Evolutionary conservation across 192 early-diverging fungal genomes (phyloP), one percentile per base, ranked within the genome.

Genomic region (Coemansia sp.): DNA sequence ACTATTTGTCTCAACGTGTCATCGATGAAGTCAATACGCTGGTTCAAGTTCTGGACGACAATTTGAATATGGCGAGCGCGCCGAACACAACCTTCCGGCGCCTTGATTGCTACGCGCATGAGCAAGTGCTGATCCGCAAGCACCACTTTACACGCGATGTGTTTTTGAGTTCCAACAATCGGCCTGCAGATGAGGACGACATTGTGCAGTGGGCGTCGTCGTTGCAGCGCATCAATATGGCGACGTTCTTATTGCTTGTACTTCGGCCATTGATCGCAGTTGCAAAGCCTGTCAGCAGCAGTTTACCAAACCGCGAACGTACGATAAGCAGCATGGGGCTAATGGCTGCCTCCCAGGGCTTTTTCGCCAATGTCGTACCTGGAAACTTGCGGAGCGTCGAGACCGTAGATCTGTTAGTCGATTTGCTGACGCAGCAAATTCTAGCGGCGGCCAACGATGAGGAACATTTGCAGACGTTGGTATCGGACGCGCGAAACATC

Each of bases 341-440:
- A 16, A 62, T 34, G 21, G 46, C 21, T 4, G 79, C 79, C 0
- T 56, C 68, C 1, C 27, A 33, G 11, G 67, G 56, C 17, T 63
- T 82, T 39, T 82, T 82, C 41, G 56, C 50, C 19, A 66, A 74
- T 35, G 59, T 82, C 36, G 79, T 77, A 17, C 74, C 79, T 3
- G 39, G 19, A 27, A 77, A 62, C 54, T 50, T 54, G 66, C 74
- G 72, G 34, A 62, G 59, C 29, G 41, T 7, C 17, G 63, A 70
- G 33, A 41, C 74, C 27, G 36, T 82, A 7, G 48, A 62, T 2
- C 56, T 82, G 42, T 66, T 82, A 39, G 68, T 82, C 14, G 79
- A 82, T 33, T 68, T 82, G 65, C 71, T 74, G 59, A 82, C 79
- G 19, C 79, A 82, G 62, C 64, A 76, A 51, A 74, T 72, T 74